phyloP scores from a whole-genome alignment of 108 stramenopile species.

The Parietichytrium sp. region DNA sequence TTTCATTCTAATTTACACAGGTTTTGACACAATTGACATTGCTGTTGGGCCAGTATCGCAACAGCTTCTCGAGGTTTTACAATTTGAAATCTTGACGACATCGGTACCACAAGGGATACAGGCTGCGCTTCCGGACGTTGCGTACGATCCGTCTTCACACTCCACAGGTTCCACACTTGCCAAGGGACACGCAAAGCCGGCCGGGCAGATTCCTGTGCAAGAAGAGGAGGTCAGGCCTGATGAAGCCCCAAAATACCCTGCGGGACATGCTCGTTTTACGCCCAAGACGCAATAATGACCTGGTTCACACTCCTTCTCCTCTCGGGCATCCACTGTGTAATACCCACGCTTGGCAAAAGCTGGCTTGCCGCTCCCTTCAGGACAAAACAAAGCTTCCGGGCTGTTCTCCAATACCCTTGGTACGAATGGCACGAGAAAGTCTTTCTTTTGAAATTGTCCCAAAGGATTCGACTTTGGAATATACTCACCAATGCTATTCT shows the following conservation, averaged over 20 bases:
- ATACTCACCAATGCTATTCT: background rate
- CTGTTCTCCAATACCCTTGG: background rate
- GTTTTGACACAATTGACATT: no score
- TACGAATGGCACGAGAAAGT: background rate
- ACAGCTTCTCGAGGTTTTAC: conserved; percentile 8
- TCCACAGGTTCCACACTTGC: conserved; percentile 39
- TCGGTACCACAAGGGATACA: conserved; percentile 41
- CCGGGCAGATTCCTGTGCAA: conserved; percentile 47
- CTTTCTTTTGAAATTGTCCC: background rate
- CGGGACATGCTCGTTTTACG: conserved; percentile 36
- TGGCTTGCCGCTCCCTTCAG: background rate
- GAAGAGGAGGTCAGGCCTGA: conserved; percentile 24
- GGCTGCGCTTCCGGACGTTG: conserved; percentile 42
- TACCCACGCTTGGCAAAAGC: background rate
- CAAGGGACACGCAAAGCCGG: conserved; percentile 47
- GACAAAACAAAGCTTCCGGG: background rate
- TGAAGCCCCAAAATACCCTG: conserved; percentile 41
- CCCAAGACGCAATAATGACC: conserved; percentile 50
- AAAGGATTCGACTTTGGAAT: background rate
- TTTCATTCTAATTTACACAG: no score
- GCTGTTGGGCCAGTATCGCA: no score
- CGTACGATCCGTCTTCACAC: conserved; percentile 48
- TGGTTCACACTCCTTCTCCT: conserved; percentile 42
- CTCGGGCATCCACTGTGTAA: background rate
- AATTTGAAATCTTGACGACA: background rate